Conservation (phyloP, 495 filamentous ascomycete genomes). For the Aspergillus funiculosus region DNA sequence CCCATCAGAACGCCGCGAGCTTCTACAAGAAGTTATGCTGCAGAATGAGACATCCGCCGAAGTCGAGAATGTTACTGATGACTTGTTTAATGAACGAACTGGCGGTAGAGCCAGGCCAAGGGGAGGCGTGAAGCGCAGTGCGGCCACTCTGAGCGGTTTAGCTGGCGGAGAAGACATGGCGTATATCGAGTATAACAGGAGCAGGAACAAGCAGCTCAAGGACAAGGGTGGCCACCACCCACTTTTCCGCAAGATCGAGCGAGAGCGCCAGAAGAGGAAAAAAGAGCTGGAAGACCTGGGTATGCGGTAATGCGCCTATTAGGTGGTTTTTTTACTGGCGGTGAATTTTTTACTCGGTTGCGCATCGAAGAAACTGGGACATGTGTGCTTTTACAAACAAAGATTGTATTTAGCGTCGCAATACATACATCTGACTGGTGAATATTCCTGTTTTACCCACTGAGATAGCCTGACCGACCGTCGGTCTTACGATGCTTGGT, state of each 20-base stretch:
- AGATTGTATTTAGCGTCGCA: too few species aligned
- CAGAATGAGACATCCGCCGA: conserved; percentile 76
- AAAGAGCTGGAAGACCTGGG: conserved; percentile 44
- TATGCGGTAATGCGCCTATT: too few species aligned
- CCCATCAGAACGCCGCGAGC: conserved; percentile 75
- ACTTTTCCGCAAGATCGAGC: conserved; percentile 76
- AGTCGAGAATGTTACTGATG: conserved; percentile 74
- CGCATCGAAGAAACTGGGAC: too few species aligned
- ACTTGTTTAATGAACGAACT: conserved; percentile 66
- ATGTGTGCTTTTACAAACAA: too few species aligned
- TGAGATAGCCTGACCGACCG: too few species aligned
- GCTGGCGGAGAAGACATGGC: conserved; percentile 94
- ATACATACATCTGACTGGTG: too few species aligned
- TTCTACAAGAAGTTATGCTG: conserved; percentile 86
- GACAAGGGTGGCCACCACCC: conserved; percentile 58
- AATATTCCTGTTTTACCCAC: too few species aligned
- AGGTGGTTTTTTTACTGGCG: too few species aligned
- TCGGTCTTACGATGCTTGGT: background rate
- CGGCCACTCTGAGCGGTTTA: conserved; percentile 77
- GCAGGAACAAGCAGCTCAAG: conserved; percentile 74
- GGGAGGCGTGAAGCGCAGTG: conserved; percentile 62
- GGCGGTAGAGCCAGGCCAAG: conserved; percentile 40
- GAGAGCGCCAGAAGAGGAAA: conserved; percentile 63
- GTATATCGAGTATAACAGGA: conserved; percentile 81
- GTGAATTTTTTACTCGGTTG: too few species aligned